Percentiles rank a stretch among this genome's conserved stretches.
Evolutionary conservation across 2,329 filamentous ascomycete genomes (phyloP).

Genomic region (Alternaria postmessia): DNA sequence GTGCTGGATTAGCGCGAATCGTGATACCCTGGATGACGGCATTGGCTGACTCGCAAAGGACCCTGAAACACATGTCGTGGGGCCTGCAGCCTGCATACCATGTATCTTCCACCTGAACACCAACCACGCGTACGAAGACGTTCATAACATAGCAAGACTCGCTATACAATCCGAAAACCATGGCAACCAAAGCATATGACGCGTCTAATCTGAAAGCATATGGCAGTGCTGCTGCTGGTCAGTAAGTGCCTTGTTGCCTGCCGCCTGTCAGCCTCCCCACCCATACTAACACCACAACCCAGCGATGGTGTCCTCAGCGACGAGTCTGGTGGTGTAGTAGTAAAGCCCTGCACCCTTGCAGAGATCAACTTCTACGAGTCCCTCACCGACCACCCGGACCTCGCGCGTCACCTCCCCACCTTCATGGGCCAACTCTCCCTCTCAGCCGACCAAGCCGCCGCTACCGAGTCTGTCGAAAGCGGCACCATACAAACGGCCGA

Average conservation of each 20-base stretch:
- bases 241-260: constrained; percentile 65
- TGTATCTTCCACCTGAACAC: constrained; percentile 9
- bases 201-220: constrained; percentile 72
- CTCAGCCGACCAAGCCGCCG: constrained; percentile 29
- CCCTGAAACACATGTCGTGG: constrained; percentile 22
- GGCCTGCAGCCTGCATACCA: constrained; percentile 13
- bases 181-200: constrained; percentile 61
- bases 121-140: neutral
- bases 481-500: constrained; percentile 39
- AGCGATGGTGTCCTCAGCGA: constrained; percentile 93
- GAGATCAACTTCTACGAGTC: constrained; percentile 93
- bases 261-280: constrained; percentile 6
- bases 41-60: constrained; percentile 28
- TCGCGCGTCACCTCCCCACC: constrained; percentile 81
- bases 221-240: constrained; percentile 80
- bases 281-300: constrained; percentile 18
- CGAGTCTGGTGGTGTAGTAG: constrained; percentile 81
- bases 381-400: constrained; percentile 71
- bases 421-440: constrained; percentile 83
- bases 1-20: constrained; percentile 7
- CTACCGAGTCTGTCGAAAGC: constrained; percentile 29
- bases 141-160: constrained; percentile 10
- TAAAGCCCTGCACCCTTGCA: constrained; percentile 88
- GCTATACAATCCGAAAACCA: constrained; percentile 20
- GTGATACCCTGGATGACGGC: constrained; percentile 7